phyloP scores from a whole-genome alignment of 2,329 filamentous ascomycete genomes.

The Daldinia eschscholtzii region DNA sequence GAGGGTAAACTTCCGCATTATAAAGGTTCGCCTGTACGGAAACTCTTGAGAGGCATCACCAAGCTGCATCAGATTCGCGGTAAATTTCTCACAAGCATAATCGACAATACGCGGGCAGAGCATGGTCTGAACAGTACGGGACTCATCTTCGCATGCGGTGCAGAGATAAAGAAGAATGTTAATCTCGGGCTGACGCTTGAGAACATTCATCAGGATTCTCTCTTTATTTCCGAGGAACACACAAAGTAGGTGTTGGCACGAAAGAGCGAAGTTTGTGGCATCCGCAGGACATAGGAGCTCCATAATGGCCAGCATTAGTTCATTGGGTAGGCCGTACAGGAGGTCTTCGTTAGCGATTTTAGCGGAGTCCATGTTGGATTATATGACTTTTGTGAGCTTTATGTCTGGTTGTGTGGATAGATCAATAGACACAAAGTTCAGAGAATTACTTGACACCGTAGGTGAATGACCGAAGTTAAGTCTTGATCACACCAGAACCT shows the following conservation, averaged over 20 bases:
- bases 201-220: constrained; percentile 58
- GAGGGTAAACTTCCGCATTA: constrained; percentile 34
- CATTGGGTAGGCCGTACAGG: constrained; percentile 55
- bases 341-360: neutral
- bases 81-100: constrained; percentile 12
- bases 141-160: constrained; percentile 55
- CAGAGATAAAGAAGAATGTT: constrained; percentile 62
- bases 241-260: constrained; percentile 55
- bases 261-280: constrained; percentile 56
- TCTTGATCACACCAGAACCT: neutral
- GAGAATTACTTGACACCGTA: neutral
- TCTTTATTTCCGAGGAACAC: constrained; percentile 59
- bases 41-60: neutral
- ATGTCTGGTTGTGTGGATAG: neutral
- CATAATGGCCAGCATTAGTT: constrained; percentile 64
- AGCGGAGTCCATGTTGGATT: constrained; percentile 49
- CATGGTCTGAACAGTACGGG: constrained; percentile 42
- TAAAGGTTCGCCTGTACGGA: neutral
- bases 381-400: neutral
- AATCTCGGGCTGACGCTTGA: constrained; percentile 58
- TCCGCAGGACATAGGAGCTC: constrained; percentile 59
- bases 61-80: constrained; percentile 42
- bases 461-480: too few species aligned
- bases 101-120: constrained; percentile 47
- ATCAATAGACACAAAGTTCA: neutral